These are phyloP conservation scores for Auricularia auricula-judae DNA, from an alignment of 768 basidiomycete genomes.

Conservation along the genomic window DNA sequence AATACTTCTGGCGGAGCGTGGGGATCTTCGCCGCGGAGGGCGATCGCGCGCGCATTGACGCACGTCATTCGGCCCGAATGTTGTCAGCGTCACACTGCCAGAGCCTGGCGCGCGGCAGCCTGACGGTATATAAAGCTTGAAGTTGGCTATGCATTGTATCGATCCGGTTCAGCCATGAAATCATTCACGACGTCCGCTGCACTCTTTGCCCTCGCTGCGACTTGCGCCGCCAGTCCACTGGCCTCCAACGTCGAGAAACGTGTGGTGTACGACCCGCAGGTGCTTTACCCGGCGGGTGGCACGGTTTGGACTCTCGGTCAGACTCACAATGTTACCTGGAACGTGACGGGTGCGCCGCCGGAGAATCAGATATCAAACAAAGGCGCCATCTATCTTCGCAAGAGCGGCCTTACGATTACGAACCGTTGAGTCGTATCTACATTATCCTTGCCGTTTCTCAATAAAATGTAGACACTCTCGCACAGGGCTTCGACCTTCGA, in stretches of 20 bases:
- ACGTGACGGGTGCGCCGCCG: neutral
- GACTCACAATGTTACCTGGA: neutral
- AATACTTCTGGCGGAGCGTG: no score
- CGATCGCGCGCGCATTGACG: no score
- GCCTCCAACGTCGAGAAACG: neutral
- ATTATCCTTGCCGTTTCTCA: neutral
- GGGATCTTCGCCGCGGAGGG: no score
- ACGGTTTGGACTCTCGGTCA: neutral
- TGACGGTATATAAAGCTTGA: no score
- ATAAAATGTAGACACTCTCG: neutral
- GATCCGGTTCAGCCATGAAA: neutral
- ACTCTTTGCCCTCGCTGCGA: neutral
- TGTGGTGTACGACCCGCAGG: neutral
- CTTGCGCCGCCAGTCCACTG: neutral
- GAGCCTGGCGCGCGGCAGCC: no score
- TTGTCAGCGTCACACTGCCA: no score
- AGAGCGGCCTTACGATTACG: neutral
- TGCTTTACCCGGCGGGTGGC: neutral
- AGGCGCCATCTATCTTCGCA: neutral
- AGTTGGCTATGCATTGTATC: no score
- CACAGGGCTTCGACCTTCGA: neutral
- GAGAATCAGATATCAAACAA: neutral
- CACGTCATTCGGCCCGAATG: no score
- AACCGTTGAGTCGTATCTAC: neutral
- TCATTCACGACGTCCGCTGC: neutral